phyloP scores from a whole-genome alignment of 2,329 filamentous ascomycete genomes.

The Aspergillus sp. region DNA sequence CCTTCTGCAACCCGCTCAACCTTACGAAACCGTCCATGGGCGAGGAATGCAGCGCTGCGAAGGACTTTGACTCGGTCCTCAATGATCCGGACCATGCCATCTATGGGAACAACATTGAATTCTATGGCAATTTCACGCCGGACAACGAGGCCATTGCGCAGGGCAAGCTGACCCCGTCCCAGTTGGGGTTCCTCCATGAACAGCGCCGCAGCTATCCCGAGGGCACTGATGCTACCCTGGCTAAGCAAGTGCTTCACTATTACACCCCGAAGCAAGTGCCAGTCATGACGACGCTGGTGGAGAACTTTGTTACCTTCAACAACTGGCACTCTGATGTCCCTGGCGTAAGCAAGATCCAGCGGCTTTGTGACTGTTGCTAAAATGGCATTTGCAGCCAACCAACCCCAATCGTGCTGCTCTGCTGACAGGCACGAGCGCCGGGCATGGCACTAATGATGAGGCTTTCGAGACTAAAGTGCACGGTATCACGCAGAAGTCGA shows the following conservation, averaged over 20 bases:
- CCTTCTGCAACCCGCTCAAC: slow-evolving; percentile 36
- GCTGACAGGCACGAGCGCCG: slow-evolving; percentile 22
- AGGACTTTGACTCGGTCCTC: slow-evolving; percentile 33
- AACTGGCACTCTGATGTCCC: slow-evolving; percentile 37
- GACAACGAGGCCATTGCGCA: slow-evolving; percentile 27
- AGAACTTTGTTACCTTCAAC: slow-evolving; percentile 38
- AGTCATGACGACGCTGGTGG: slow-evolving; percentile 30
- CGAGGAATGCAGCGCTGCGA: slow-evolving; percentile 22
- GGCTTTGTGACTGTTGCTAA: too few relatives aligned
- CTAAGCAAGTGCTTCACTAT: slow-evolving; percentile 37
- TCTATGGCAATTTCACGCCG: slow-evolving; percentile 33
- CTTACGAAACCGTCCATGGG: slow-evolving; percentile 21
- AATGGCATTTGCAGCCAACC: slow-evolving; percentile 34
- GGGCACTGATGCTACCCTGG: slow-evolving; percentile 21
- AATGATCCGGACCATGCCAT: slow-evolving; percentile 37
- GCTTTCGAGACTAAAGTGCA: slow-evolving; percentile 14
- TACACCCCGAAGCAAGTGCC: slow-evolving; percentile 37
- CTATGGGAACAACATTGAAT: slow-evolving; percentile 37
- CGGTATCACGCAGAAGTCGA: slow-evolving; percentile 21
- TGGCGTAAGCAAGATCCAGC: slow-evolving; percentile 36
- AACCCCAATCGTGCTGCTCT: slow-evolving; percentile 34
- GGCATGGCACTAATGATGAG: slow-evolving; percentile 25
- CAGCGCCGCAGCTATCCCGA: slow-evolving; percentile 29
- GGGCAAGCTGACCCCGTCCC: slow-evolving; percentile 21
- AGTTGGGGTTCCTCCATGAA: slow-evolving; percentile 35